Base-by-base conservation (phyloP, 2,329 filamentous ascomycete species). In the Ustulina deusta region DNA sequence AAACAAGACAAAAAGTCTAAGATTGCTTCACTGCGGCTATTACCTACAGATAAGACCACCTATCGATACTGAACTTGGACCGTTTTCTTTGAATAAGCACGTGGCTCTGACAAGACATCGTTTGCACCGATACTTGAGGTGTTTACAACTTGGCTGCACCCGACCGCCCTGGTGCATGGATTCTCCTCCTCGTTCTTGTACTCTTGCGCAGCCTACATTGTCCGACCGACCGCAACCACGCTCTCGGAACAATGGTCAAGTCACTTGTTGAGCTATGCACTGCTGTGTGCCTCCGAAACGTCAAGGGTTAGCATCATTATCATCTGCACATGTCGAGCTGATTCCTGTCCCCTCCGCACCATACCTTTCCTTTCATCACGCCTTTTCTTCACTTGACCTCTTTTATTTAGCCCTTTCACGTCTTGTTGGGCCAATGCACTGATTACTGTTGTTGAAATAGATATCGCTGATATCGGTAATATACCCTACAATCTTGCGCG, bases 391-490 rank as follows among this genome's bases (percentile, higher is more conserved):
- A 40, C 52, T 13, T n/a, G 4, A 11, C 15, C 7, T 29, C 40
- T 22, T 22, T 22, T 11, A 38, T 10, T n/a, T 20, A 6, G 3
- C 25, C 32, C 5, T 15, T 32, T 32, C 15, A 55, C 10, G 22
- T 29, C 29, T 32, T 20, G 9, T 42, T 40, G 17, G 6, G 22
- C 36, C 15, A 51, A 54, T 17, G 32, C 20, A 51, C 70, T 75
- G 58, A 73, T 66, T 17, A 65, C 25, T 10, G 63, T 68, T 29
- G 22, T 22, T 7, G 17, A 32, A 44, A 10, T 34, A 78, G 77
- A 82, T 63, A 85, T 97, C 63, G 84, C 84, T 52, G 90, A 93
- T 78, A 83, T 97, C 51, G 93, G 92, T 71, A 86, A 90, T 64
- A 82, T 94, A 44, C 89, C 90, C 2, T 93, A 91, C 80, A 80